Evolutionary conservation across 345 rosid species (phyloP).

Genomic region (Salix viminalis): DNA sequence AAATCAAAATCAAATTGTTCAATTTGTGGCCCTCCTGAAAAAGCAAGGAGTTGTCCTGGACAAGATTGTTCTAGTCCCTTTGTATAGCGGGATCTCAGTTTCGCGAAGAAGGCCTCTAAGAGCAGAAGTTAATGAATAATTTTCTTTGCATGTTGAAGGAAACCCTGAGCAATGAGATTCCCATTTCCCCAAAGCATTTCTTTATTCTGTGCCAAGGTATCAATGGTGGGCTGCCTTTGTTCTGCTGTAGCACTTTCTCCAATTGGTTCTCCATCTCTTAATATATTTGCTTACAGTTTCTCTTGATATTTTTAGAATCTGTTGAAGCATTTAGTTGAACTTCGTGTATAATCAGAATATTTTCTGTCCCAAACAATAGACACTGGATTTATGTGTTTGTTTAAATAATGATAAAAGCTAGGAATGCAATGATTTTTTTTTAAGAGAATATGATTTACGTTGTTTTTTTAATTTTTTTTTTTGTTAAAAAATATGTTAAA

Average conservation of each 20-base stretch:
- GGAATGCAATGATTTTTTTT: too few relatives aligned
- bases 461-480: too few relatives aligned
- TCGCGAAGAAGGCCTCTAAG: not conserved
- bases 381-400: too few relatives aligned
- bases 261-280: not conserved
- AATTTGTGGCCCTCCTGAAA: not conserved
- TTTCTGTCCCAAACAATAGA: too few relatives aligned
- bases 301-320: not conserved
- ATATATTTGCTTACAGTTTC: not conserved
- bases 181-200: not conserved
- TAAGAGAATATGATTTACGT: too few relatives aligned
- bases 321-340: not conserved
- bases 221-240: not conserved
- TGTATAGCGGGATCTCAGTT: not conserved
- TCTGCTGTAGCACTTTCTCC: not conserved
- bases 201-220: not conserved
- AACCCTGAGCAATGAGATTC: not conserved
- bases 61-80: conserved; percentile 9
- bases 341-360: not conserved
- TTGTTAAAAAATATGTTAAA: too few relatives aligned
- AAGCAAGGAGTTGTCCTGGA: conserved; percentile 5
- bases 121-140: not conserved
- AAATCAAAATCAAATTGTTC: not conserved
- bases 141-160: not conserved
- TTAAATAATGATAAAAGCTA: too few relatives aligned